Evolutionary conservation across 179 eudicot genomes (phyloP), one percentile per base, ranked within the genome.

Genomic region (Carnegiea gigantea): DNA sequence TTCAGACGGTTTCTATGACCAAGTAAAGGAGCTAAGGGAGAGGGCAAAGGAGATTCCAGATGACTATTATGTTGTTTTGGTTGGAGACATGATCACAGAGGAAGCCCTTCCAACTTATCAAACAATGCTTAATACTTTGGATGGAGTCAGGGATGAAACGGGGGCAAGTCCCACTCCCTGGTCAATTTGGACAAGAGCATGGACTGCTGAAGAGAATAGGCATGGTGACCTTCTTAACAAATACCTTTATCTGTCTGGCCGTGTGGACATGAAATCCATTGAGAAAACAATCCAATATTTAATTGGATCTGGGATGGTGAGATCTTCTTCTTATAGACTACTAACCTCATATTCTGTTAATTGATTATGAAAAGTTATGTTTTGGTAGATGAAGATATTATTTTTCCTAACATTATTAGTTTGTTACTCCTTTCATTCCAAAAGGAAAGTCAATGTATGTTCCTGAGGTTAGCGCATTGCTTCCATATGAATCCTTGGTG

Each of bases 101-200:
- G 88, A 86, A 83, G 88, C 88, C 75, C 88, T 86, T 80, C 88
- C 88, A 83, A 86, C 88, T 73, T 86, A 86, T 79, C 88, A 86
- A 77, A 86, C 88, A 7, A 84, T 84, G 87, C 87, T 86, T 79
- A 86, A 86, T 84, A 82, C 83, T 40, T 77, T 79, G 75, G 89
- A 86, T 72, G 89, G 89, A 73, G 86, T 84, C 72, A 74, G 81
- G 82, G 89, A 84, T 80, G 87, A 84, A 84, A 86, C 89, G 1
- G 89, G 89, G 33, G 86, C 89, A 57, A 86, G 89, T 80, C 87
- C 84, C 33, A 86, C 83, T 73, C 53, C 89, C 51, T 86, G 89
- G 89, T 87, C 89, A 33, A n/a, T 79, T 48, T 86, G 89, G 89
- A 84, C 86, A 72, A 86, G 89, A 80, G 89, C 85, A 59, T 86